phyloP scores from a whole-genome alignment of 2,329 filamentous ascomycete genomes.

The Fusarium paranaense region DNA sequence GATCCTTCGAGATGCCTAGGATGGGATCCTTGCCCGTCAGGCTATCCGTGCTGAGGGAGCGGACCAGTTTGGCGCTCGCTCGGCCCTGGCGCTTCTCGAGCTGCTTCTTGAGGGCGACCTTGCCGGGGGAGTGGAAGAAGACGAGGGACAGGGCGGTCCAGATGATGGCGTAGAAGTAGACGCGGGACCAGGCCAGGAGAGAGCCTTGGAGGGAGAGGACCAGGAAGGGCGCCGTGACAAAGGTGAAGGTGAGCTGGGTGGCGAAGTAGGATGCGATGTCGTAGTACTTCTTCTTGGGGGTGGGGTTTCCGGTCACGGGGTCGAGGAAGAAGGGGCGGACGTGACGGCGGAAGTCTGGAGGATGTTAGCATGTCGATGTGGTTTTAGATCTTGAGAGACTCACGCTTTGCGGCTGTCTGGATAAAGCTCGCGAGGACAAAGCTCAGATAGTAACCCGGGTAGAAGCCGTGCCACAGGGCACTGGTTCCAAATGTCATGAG shows the following conservation, averaged over 20 bases:
- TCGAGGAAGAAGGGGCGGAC: slow-evolving; percentile 94
- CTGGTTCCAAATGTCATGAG: slow-evolving; percentile 94
- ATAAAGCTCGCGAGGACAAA: slow-evolving; percentile 92
- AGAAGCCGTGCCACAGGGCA: slow-evolving; percentile 98
- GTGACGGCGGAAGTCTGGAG: slow-evolving; percentile 84
- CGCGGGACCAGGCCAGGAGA: slow-evolving; percentile 80
- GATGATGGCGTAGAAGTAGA: slow-evolving; percentile 88
- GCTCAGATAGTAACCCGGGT: slow-evolving; percentile 93
- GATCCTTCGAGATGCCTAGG: slow-evolving; percentile 83
- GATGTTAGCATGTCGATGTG: slow-evolving; percentile 11
- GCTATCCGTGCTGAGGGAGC: slow-evolving; percentile 69
- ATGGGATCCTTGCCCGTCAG: slow-evolving; percentile 69
- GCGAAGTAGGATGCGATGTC: slow-evolving; percentile 80
- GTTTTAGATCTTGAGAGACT: slow-evolving; percentile 49
- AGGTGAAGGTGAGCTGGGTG: slow-evolving; percentile 87
- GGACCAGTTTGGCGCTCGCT: slow-evolving; percentile 59
- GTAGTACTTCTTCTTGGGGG: slow-evolving; percentile 84
- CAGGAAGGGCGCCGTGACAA: slow-evolving; percentile 86
- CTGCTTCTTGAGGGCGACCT: slow-evolving; percentile 66
- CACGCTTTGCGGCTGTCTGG: slow-evolving; percentile 95
- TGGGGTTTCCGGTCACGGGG: slow-evolving; percentile 76
- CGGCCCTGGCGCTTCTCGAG: slow-evolving; percentile 68
- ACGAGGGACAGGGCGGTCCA: slow-evolving; percentile 73
- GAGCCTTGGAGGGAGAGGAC: slow-evolving; percentile 79
- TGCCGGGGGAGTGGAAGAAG: slow-evolving; percentile 86